phyloP scores from a whole-genome alignment of 371 early-diverging fungal genomes.

The Saksenaea oblongispora region DNA sequence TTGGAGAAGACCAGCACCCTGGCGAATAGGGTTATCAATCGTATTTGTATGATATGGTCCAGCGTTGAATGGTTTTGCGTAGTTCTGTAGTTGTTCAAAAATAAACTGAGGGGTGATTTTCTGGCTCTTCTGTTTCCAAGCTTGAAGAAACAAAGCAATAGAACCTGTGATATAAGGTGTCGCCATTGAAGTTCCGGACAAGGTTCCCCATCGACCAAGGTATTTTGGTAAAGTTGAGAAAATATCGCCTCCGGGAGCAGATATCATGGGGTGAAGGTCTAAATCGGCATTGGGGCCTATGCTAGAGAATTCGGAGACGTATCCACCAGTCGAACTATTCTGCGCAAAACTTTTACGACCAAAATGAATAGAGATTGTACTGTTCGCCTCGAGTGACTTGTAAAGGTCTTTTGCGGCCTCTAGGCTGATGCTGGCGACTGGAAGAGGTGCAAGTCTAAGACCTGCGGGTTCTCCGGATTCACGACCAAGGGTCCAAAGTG shows the following conservation, averaged over 20 bases:
- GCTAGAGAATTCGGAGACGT: constrained; percentile 35
- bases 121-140: constrained; percentile 22
- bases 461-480: not conserved
- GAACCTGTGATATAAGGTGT: constrained; percentile 69
- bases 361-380: not conserved
- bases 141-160: constrained; percentile 61
- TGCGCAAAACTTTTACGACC: not conserved
- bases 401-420: not conserved
- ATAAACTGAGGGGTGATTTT: constrained; percentile 10
- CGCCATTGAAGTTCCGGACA: constrained; percentile 45
- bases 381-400: not conserved
- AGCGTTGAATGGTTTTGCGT: constrained; percentile 31
- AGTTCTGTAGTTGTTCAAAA: constrained; percentile 51
- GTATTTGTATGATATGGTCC: constrained; percentile 19
- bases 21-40: constrained; percentile 45
- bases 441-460: not conserved
- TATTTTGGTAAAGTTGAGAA: constrained; percentile 48
- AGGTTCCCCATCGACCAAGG: constrained; percentile 38
- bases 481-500: not conserved
- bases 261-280: constrained; percentile 39
- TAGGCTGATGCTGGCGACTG: not conserved
- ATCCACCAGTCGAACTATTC: constrained; percentile 18
- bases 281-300: constrained; percentile 14
- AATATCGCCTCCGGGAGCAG: constrained; percentile 62
- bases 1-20: constrained; percentile 83